Base-by-base conservation (phyloP, 495 filamentous ascomycete species). In the Venustampulla echinocandica region DNA sequence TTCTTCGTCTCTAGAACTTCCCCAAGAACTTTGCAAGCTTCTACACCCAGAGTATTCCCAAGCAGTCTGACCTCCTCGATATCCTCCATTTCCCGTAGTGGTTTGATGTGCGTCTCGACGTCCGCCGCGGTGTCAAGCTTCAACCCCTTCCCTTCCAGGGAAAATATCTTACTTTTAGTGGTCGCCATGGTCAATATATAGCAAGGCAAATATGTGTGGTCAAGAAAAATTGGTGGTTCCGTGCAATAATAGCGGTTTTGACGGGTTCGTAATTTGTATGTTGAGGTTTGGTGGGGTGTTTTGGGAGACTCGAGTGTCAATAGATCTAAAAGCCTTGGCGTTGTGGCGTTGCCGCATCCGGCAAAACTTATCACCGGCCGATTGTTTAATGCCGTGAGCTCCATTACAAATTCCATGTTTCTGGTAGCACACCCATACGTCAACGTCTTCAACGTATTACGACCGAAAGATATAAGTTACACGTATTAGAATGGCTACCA, bases 1-100 rank as follows among this genome's bases (percentile, higher is more conserved):
- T 84, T 86, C 64, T 95, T 90, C 23, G 81, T 80, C 51, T 78
- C 70, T 32, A 97, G 74, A 38, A 87, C 79, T 42, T 84, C 74
- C 44, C 85, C 90, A 19, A 97, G 76, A 32, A 84, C 77, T 60
- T 86, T 79, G 60, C 80, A 90, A 32, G 93, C 92, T 20, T 83
- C 84, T 47, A 94, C 77, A 43, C 92, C 92, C 19, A 97, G 67
- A 5, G 93, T 96, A 69, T 96, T 97, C 38, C 90, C 92, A 23
- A 81, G 74, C 21, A 98, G 67, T 46, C 76, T 78, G 41, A 97
- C 77, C 56, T 94, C 85, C 57, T 92, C 87, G 41, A 90, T 81
- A 50, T 85, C 78, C 41, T 75, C 66, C 68, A 77, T 80, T 41
- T 77, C 77, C 33, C 78, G 70, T 13, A 98, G 75, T 14, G 75